These are phyloP conservation scores for Aspergillus ostianus DNA, from an alignment of 495 filamentous ascomycete species.

Conservation along the genomic window DNA sequence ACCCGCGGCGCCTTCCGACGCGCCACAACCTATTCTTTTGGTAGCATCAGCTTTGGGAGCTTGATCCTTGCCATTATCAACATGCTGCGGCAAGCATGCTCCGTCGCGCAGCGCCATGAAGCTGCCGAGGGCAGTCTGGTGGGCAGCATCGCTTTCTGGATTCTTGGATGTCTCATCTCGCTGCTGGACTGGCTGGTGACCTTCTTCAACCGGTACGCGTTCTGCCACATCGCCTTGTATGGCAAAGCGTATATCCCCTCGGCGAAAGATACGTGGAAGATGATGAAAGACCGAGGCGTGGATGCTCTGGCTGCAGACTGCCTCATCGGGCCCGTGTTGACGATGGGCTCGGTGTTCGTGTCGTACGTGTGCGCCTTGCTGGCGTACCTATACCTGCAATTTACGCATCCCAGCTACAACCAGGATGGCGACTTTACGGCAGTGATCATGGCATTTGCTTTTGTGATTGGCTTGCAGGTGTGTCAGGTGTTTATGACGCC, in stretches of 20 bases:
- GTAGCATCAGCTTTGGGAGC: constrained; percentile 83
- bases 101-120: constrained; percentile 64
- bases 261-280: constrained; percentile 83
- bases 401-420: constrained; percentile 79
- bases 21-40: constrained; percentile 85
- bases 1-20: constrained; percentile 73
- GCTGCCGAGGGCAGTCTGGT: constrained; percentile 66
- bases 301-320: constrained; percentile 89
- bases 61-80: constrained; percentile 87
- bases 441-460: constrained; percentile 78
- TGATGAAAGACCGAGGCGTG: constrained; percentile 89
- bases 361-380: constrained; percentile 78
- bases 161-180: constrained; percentile 71
- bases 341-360: constrained; percentile 79
- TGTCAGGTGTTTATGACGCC: constrained; percentile 85
- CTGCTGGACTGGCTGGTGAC: constrained; percentile 82
- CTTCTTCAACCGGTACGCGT: constrained; percentile 73
- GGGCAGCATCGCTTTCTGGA: constrained; percentile 63
- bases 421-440: constrained; percentile 63
- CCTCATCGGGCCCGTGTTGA: constrained; percentile 86
- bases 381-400: constrained; percentile 79
- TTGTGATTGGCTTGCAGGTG: constrained; percentile 83
- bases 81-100: constrained; percentile 72
- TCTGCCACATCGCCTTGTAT: constrained; percentile 88
- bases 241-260: constrained; percentile 81